Evolutionary conservation across 2,329 filamentous ascomycete species (phyloP), one percentile per base, ranked within the genome.

Genomic region (Neobulgaria alba): DNA sequence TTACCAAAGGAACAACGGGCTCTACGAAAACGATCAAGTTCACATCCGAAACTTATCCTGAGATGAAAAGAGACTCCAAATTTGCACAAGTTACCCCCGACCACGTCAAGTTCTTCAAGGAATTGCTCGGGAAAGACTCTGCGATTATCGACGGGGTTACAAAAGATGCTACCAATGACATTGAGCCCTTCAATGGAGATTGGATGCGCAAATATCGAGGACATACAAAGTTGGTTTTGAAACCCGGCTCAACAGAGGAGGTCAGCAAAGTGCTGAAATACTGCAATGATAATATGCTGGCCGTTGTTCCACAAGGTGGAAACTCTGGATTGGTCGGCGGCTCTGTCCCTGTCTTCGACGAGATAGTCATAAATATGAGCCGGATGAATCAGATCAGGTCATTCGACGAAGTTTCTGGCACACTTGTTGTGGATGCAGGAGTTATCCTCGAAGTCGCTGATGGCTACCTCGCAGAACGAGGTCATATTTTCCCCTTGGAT

Each of bases 191-290:
- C 73, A 98, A 98, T 65, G 79, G 81, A 60, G 92, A 98, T 67
- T 98, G 93, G 92, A 95, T 98, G 89, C 82, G 85, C 64, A 98
- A 98, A 67, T 98, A 95, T 68, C 81, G 85, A 46, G 93, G 92
- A 20, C 88, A 95, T 64, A 79, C 85, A 46, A 79, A 81, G 57
- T 69, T 98, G 18, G 88, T 96, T 3, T 67, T 98, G 48, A 93
- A 88, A 66, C 92, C 92, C 9, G 76, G 73, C 38, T 83, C 77
- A 12, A 90, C 86, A 0, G 80, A 90, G 56, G 82, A 98, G 64
- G 85, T 96, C 55, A 94, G 87, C 75, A 75, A 83, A 65, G 81
- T 96, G 45, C 65, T 98, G 54, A 82, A 83, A 62, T 95, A 96
- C 72, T 98, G 92, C 74, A 96, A 96, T 63, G 81, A 93, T 54